phyloP scores from a whole-genome alignment of 2,329 filamentous ascomycete species.

The Parastagonospora avenae region DNA sequence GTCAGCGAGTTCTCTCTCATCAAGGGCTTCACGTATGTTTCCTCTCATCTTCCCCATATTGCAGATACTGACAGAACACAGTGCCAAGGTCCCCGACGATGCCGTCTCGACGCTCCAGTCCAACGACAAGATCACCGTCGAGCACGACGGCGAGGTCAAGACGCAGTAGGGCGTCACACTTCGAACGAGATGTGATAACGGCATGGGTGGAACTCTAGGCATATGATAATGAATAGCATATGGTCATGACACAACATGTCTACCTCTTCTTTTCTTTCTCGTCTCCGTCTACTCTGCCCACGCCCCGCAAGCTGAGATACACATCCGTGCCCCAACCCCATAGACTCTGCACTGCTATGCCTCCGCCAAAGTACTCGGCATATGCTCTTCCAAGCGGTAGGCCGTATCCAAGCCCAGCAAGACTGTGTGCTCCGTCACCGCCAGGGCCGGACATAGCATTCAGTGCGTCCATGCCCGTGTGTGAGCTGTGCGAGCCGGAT shows the following conservation, averaged over 20 bases:
- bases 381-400: conserved; percentile 89
- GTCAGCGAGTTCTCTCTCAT: conserved; percentile 80
- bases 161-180: conserved; percentile 64
- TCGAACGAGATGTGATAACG: not conserved
- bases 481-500: conserved; percentile 42
- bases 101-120: conserved; percentile 67
- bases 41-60: not conserved
- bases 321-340: conserved; percentile 88
- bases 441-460: conserved; percentile 75
- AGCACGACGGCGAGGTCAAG: conserved; percentile 71
- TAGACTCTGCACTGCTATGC: conserved; percentile 91
- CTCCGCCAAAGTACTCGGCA: conserved; percentile 96
- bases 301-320: conserved; percentile 66
- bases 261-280: conserved; percentile 1
- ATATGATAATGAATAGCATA: not conserved
- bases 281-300: conserved; percentile 53
- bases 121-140: conserved; percentile 78
- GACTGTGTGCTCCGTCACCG: conserved; percentile 73
- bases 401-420: conserved; percentile 92
- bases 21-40: conserved; percentile 87
- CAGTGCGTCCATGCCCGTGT: conserved; percentile 65
- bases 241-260: not conserved
- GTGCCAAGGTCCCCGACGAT: conserved; percentile 74
- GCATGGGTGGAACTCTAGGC: not conserved
- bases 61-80: conserved; percentile 45